Base-by-base conservation (phyloP, 202 grass and related monocot species). In the Elaeis oleifera region DNA sequence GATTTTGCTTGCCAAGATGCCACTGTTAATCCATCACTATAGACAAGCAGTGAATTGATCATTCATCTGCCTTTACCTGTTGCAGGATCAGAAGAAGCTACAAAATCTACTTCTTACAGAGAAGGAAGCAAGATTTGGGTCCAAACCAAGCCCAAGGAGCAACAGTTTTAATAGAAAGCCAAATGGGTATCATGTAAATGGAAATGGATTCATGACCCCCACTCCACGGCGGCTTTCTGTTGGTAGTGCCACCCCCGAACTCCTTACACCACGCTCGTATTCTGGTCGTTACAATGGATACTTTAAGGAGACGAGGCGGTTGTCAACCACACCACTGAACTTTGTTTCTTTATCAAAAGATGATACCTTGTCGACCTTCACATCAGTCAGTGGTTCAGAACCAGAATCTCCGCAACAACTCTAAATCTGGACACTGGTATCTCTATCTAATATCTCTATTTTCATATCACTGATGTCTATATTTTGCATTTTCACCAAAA, bases 81-180 rank as follows among this genome's bases (percentile, higher is more conserved):
- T 67, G 59, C 64, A 99, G 94, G 94, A 99, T 60, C 94, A 94
- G 21, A 99, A 94, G 73, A 99, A 99, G 76, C 49, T 99, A 74
- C 88, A 99, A 49, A 78, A 62, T 72, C 82, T 99, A 67, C 72
- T 99, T 28, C 80, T 82, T 31, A 73, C 78, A 32, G 88, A 89
- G 53, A 89, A 76, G 76, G 82, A 97, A 79, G 79, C 83, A 0
- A 84, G 77, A n/a, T 86, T 89, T 49, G 85, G 85, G 13, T 87
- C 88, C 62, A 94, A 82, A 80, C 32, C 69, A 56, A 77, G 63
- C 61, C 85, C 79, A 70, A 86, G 79, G 70, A 77, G 50, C 9
- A 80, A 29, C 69, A 94, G 75, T 67, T 78, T 99, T 64, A 89
- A 68, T n/a, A 84, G 79, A 54, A 91, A 85, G 61, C 56, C 80